These are phyloP conservation scores for Nadsonia fulvescens DNA, from an alignment of 805 yeast species.

Conservation along the genomic window DNA sequence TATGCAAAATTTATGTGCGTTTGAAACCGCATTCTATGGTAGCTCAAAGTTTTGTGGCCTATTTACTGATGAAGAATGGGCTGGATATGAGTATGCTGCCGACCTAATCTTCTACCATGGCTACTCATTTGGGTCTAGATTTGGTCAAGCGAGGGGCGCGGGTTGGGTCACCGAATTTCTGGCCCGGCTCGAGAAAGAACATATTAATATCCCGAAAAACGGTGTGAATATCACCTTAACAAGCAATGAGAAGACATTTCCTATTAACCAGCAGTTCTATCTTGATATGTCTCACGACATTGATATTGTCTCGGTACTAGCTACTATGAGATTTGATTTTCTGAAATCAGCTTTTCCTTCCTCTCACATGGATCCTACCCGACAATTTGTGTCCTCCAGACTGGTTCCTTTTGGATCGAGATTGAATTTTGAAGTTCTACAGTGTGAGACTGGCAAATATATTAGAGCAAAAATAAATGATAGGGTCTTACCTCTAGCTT, in stretches of 20 bases:
- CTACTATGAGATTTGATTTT: slow-evolving; percentile 41
- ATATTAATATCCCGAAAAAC: slow-evolving; percentile 30
- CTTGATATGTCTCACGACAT: slow-evolving; percentile 64
- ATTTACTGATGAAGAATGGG: slow-evolving; percentile 15
- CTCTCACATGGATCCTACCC: slow-evolving; percentile 24
- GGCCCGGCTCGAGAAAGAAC: slow-evolving; percentile 29
- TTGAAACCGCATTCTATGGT: slow-evolving; percentile 54
- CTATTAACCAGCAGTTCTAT: slow-evolving; percentile 33
- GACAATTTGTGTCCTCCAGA: slow-evolving; percentile 22
- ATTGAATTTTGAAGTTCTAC: slow-evolving; percentile 21
- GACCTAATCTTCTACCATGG: slow-evolving; percentile 13
- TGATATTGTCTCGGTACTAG: slow-evolving; percentile 38
- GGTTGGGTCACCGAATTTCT: slow-evolving; percentile 29
- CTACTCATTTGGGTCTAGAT: slow-evolving; percentile 40
- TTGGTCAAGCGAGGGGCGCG: slow-evolving; percentile 41
- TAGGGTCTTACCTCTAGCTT: slow-evolving; percentile 20
- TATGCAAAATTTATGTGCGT: slow-evolving; percentile 50
- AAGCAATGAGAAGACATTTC: slow-evolving; percentile 17
- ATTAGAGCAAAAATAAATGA: slow-evolving; percentile 21
- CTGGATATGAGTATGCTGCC: slow-evolving; percentile 13
- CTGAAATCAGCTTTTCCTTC: slow-evolving; percentile 26
- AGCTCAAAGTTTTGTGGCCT: slow-evolving; percentile 42
- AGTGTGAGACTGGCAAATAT: slow-evolving; percentile 15
- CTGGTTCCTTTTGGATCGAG: slow-evolving; percentile 26
- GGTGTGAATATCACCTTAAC: slow-evolving; percentile 30